Evolutionary conservation across 164 flowering plant genomes (phyloP).

Genomic region (Chloranthus sessilifolius): DNA sequence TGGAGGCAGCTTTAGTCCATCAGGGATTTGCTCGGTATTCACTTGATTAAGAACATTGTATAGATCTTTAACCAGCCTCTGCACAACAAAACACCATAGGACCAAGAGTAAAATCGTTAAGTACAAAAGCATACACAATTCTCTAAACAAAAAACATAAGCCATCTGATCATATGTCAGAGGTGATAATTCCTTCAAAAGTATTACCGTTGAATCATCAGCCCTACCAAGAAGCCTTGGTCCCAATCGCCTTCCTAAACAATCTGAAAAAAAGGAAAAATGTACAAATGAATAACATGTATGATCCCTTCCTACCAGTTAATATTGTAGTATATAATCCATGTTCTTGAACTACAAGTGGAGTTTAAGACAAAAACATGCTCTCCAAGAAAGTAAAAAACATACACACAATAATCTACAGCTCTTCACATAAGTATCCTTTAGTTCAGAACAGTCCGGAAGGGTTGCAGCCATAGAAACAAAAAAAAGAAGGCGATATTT

Average conservation of each 20-base stretch:
- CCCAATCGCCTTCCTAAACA: slow-evolving; percentile 94
- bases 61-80: slow-evolving; percentile 78
- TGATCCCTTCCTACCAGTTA: not conserved
- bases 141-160: slow-evolving; percentile 1
- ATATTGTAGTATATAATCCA: no score
- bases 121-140: not conserved
- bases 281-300: not conserved
- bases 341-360: no score
- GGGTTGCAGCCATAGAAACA: no score
- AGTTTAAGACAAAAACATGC: no score
- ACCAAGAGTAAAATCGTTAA: slow-evolving; percentile 6
- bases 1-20: slow-evolving; percentile 64
- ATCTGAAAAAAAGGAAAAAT: slow-evolving; percentile 44
- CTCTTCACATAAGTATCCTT: no score
- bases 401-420: no score
- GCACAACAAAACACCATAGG: slow-evolving; percentile 29
- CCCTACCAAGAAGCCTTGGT: slow-evolving; percentile 80
- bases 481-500: no score
- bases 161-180: not conserved
- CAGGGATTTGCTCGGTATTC: slow-evolving; percentile 64
- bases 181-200: not conserved
- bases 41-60: slow-evolving; percentile 78
- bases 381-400: no score
- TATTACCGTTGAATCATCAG: slow-evolving; percentile 80
- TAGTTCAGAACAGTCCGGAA: no score